Evolutionary conservation across 192 early-diverging fungal genomes (phyloP).

Genomic region (Umbelopsis ramanniana): DNA sequence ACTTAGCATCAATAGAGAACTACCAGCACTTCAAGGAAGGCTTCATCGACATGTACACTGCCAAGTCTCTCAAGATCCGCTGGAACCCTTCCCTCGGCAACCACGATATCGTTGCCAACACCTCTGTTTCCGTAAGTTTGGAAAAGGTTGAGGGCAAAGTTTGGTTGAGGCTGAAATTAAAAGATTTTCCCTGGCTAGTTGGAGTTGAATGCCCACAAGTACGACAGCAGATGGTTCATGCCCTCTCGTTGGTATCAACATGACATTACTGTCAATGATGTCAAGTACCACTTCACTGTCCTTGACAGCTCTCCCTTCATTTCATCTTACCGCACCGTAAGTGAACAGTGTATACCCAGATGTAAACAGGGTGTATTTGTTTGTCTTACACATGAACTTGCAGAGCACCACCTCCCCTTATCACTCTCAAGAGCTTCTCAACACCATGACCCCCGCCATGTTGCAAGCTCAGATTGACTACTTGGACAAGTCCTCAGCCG

Average conservation of each 20-base stretch:
- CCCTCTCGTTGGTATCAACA: constrained; percentile 8
- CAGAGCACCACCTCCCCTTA: not conserved
- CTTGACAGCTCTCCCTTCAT: constrained; percentile 20
- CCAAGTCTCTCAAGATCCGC: constrained; percentile 2
- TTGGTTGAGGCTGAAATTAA: not conserved
- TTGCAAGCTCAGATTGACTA: not conserved
- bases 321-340: constrained; percentile 8
- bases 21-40: constrained; percentile 14
- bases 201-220: constrained; percentile 13
- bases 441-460: constrained; percentile 1
- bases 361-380: not conserved
- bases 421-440: not conserved
- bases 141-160: no score
- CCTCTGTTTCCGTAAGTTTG: constrained; percentile 3
- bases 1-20: not conserved
- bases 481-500: constrained; percentile 6
- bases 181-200: not conserved
- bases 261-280: constrained; percentile 10
- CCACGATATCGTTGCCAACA: constrained; percentile 16
- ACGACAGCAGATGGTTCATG: constrained; percentile 18
- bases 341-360: not conserved
- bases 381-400: not conserved
- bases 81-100: constrained; percentile 11
- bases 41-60: constrained; percentile 16
- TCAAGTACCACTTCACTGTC: constrained; percentile 17